Base-by-base conservation (phyloP, 495 filamentous ascomycete genomes). In the Penicillium bovifimosum region DNA sequence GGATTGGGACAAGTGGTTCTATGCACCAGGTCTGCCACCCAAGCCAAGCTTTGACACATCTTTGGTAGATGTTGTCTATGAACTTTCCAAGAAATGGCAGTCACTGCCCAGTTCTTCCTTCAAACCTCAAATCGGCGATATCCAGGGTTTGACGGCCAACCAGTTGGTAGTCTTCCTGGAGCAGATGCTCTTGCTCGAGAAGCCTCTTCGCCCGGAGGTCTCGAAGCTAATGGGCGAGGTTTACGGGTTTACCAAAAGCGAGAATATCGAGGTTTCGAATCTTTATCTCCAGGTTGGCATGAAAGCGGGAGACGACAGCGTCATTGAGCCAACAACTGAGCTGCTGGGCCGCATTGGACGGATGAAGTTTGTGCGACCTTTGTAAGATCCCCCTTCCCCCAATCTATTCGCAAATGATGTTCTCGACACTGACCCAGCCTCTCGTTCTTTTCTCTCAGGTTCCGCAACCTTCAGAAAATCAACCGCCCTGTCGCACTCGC, bases 291-390 rank as follows among this genome's bases (percentile, higher is more conserved):
- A 79, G 47, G 79, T 96, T 24, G 89, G 87, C 2, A 76, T 98
- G 62, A 82, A 80, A 58, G 84, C 90, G 3, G 81, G 81, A 41
- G 86, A 87, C 56, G 66, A 76, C 54, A 79, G 67, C 27, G 75
- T 87, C 2, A 86, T 90, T 56, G 65, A 80, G 34, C 82, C 84
- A 0, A 80, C 89, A 0, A 84, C 84, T 6, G 82, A 88, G 44
- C 74, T 95, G 13, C 74, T 96, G 33, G 86, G 88, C 4, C 77
- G 76, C 13, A 90, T 96, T 54, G 92, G 92, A 5, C 80, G 93
- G 44, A 96, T 98, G 92, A 98, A 98, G 78, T 96, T 92, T 67
- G 90, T 96, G 47, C 78, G 90, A 53, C 87, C 91, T 45, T 67
- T 98, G 67, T 84, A 71, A 69, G 75, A 60, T 45, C 1, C 20